Evolutionary conservation across 179 eudicot species (phyloP), one percentile per base, ranked within the genome.

Genomic region (Corrigiola litoralis): DNA sequence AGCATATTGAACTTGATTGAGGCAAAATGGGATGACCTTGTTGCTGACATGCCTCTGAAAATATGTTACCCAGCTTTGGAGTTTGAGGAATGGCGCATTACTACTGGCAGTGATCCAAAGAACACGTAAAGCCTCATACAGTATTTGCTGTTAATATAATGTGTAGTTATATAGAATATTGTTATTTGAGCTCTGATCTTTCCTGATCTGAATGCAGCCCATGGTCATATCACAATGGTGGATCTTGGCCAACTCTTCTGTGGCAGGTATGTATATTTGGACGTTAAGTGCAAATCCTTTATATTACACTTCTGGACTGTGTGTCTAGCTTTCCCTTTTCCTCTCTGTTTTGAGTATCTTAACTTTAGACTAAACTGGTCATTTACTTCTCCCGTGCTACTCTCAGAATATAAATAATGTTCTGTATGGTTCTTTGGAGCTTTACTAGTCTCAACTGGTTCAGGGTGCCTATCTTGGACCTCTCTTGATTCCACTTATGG

Each of bases 161-260:
- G n/a, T n/a, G n/a, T 48, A 14, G 8, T 28, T 8, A 36, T 20
- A 17, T 2, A 7, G n/a, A 50, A 59, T 16, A 23, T 1, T 28
- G 46, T 25, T 13, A 25, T 25, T 25, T 23, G 17, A 54, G 28
- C 17, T 46, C 25, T 28, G 42, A 13, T 23, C 12, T 6, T 20
- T 38, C 28, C 27, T 58, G 18, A 6, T 77, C 58, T 58, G 11
- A 17, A 3, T 62, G 61, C 77, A 77, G 81, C 29, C 81, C 78
- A 5, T 78, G 81, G 81, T 78, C 81, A 2, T 78, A 78, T 70
- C 81, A 78, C 58, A 78, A 78, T 56, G 81, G 81, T 33, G 81
- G 81, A 40, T 78, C 81, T 48, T 78, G 81, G 81, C 81, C 81
- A n/a, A 78, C 78, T 21, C 78, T 78, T 21, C 62, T 78, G 69